Evolutionary conservation across 306 rosid species (phyloP).

Genomic region (Gillenia trifoliata): DNA sequence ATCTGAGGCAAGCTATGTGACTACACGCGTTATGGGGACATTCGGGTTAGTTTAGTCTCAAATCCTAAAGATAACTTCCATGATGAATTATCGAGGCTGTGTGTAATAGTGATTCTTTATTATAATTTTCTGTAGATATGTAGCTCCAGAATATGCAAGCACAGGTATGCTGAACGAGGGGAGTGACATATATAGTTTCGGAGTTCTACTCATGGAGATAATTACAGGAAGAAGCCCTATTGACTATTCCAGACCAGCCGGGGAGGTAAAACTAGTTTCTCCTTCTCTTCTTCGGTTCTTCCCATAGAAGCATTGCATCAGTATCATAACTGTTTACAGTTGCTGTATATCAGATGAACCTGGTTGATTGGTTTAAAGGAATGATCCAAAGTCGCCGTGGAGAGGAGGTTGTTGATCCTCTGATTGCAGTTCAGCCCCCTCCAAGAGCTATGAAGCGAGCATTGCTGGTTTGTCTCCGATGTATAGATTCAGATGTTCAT

Average conservation of each 20-base stretch:
- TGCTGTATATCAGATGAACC: constrained; percentile 67
- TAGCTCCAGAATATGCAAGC: constrained; percentile 96
- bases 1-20: constrained; percentile 74
- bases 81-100: not conserved
- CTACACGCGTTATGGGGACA: constrained; percentile 98
- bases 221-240: constrained; percentile 94
- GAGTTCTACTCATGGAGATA: constrained; percentile 93
- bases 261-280: constrained; percentile 56
- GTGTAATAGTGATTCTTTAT: not conserved
- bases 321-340: constrained; percentile 9
- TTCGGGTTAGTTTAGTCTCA: constrained; percentile 57
- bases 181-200: constrained; percentile 91
- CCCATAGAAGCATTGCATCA: not conserved
- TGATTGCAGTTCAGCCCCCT: constrained; percentile 66
- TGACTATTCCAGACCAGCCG: constrained; percentile 86
- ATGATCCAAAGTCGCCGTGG: constrained; percentile 88
- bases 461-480: constrained; percentile 81
- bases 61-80: constrained; percentile 1
- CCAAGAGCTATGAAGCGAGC: constrained; percentile 76
- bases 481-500: constrained; percentile 77
- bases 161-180: constrained; percentile 96
- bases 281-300: not conserved
- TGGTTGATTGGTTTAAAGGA: constrained; percentile 94
- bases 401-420: constrained; percentile 74
- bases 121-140: constrained; percentile 53